A percentile compares a stretch with the other conserved stretches of the same genome.
Evolutionary conservation across 1,139 yeast genomes (phyloP).

Genomic region (Taphrina pruni): DNA sequence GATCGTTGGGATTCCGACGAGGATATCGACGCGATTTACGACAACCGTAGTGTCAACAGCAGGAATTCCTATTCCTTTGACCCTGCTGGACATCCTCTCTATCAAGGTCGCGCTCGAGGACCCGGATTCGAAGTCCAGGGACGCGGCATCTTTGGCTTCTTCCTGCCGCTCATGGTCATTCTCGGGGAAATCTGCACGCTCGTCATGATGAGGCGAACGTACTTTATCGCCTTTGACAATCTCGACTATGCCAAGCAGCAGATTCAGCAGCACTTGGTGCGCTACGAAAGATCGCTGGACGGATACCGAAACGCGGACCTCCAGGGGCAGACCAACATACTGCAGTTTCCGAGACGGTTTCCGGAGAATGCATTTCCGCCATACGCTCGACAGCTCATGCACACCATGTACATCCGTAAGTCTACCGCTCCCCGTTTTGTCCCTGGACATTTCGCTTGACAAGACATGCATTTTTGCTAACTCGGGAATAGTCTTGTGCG

Average conservation of each 20-base stretch:
- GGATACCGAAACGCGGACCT: conserved; percentile 27
- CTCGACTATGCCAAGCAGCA: conserved; percentile 33
- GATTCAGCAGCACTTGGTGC: conserved; percentile 42
- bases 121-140: conserved; percentile 45
- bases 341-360: conserved; percentile 14
- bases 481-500: conserved; percentile 35
- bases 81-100: conserved; percentile 9
- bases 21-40: conserved; percentile 21
- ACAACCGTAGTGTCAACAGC: conserved; percentile 16
- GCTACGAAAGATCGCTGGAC: conserved; percentile 40
- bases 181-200: conserved; percentile 47
- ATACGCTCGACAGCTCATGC: conserved; percentile 46
- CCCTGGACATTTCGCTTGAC: conserved; percentile 11
- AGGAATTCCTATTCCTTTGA: conserved; percentile 19
- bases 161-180: conserved; percentile 47
- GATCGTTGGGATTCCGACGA: conserved; percentile 51
- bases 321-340: conserved; percentile 2
- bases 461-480: too few species aligned
- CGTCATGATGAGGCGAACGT: conserved; percentile 44
- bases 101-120: conserved; percentile 27
- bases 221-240: conserved; percentile 35
- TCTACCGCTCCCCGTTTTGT: not conserved
- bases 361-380: conserved; percentile 44
- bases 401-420: conserved; percentile 45
- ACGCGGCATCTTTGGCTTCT: conserved; percentile 47